phyloP scores from a whole-genome alignment of 2,329 filamentous ascomycete genomes.

The Tolypocladium guangdongense region DNA sequence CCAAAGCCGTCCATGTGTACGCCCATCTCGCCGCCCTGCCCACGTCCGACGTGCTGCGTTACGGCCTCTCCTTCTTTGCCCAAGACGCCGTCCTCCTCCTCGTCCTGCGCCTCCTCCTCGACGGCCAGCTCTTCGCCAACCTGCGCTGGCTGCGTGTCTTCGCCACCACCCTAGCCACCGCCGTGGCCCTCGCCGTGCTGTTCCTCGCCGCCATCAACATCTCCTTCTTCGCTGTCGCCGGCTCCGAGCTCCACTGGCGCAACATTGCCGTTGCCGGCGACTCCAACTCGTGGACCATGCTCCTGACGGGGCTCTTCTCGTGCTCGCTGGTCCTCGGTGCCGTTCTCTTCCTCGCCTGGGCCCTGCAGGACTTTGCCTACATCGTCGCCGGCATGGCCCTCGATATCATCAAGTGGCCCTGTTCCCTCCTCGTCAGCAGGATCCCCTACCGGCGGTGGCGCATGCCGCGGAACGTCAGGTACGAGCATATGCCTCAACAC shows the following conservation, averaged over 20 bases:
- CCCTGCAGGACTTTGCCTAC: conserved; percentile 12
- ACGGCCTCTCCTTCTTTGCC: conserved; percentile 22
- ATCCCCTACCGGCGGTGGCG: conserved; percentile 2
- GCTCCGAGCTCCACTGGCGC: conserved; percentile 17
- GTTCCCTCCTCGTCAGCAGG: conserved; percentile 6
- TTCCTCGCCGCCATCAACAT: conserved; percentile 13
- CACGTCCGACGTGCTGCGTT: conserved; percentile 15
- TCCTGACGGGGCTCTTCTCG: conserved; percentile 14
- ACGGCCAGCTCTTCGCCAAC: conserved; percentile 8
- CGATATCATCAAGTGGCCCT: conserved; percentile 10
- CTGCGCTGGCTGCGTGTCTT: conserved; percentile 10
- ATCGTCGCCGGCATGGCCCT: conserved; percentile 8
- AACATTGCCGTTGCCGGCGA: conserved; percentile 15
- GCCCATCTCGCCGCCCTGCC: conserved; percentile 20
- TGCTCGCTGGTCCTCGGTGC: conserved; percentile 4
- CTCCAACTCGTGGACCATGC: conserved; percentile 12
- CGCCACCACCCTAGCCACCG: conserved; percentile 5
- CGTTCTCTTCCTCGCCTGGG: conserved; percentile 8
- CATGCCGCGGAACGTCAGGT: neutral
- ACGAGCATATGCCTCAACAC: conserved; percentile 7
- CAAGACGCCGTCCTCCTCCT: conserved; percentile 22
- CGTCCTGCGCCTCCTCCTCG: conserved; percentile 19
- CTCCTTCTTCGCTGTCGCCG: conserved; percentile 20
- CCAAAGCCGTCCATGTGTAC: conserved; percentile 21
- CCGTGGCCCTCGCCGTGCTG: conserved; percentile 12